Evolutionary conservation across 345 rosid species (phyloP), one percentile per base, ranked within the genome.

Genomic region (Sisymbrium irio): DNA sequence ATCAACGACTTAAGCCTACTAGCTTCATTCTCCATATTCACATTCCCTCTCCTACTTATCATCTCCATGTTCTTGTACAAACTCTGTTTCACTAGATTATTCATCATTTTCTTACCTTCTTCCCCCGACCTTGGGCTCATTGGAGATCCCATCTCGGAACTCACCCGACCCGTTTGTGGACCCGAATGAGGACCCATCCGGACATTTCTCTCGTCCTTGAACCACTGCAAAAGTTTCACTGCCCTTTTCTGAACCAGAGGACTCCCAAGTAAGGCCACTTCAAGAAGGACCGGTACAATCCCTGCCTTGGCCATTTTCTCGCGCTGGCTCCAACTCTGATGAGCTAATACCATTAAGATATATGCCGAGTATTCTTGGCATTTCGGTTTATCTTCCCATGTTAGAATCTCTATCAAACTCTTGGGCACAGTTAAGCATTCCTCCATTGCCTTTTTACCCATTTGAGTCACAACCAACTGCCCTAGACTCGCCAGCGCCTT

Each of bases 111-210:
- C 85, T 64, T 90, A 36, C 96, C 96, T 75, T 88, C 92, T 63
- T 67, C 81, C 12, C 83, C 87, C 12, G 78, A 82, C 70, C 85
- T 82, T 0, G 72, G 85, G 61, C 67, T 82, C 42, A 79, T 49
- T 6, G 90, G 97, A 11, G 97, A 88, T 7, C 91, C 92, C 47
- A 86, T 79, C 10, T 78, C 71, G 0, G 45, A 36, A 35, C 74
- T 61, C 6, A 72, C 8, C 72, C 87, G 79, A 32, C 89, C 82
- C 8, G 88, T 69, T 67, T 89, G 99, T 0, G 99, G 97, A 33
- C 99, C 99, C 0, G 99, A 95, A 78, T 95, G 99, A 5, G 90
- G 97, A n/a, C 96, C 97, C 81, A 95, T 84, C 77, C 82, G 85
- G 12, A 77, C 68, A 69, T 86, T 88, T 77, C 97, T 85, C 78